phyloP scores from a whole-genome alignment of 208 protist genomes.

The Leishmania braziliensis region DNA sequence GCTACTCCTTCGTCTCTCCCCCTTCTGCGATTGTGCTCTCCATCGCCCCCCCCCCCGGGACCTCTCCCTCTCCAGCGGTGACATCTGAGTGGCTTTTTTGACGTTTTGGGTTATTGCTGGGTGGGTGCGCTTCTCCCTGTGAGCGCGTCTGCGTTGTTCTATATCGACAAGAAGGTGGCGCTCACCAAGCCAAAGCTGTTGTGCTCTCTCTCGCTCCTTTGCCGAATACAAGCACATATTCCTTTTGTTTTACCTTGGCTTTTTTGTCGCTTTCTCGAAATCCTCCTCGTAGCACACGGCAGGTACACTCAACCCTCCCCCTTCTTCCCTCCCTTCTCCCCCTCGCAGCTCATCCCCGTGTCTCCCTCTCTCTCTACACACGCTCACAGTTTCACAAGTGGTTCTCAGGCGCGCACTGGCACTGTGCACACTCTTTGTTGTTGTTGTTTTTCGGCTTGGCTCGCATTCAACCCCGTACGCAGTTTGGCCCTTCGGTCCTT shows the following conservation, averaged over 20 bases:
- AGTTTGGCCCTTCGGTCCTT: too few species aligned
- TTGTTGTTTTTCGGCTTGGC: constrained; percentile 27
- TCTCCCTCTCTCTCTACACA: not conserved
- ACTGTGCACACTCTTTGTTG: constrained; percentile 4
- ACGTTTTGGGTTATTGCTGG: not conserved
- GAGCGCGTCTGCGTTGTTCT: not conserved
- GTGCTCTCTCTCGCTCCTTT: not conserved
- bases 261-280: constrained; percentile 5
- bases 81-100: too few species aligned
- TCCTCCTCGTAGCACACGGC: not conserved
- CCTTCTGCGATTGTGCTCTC: not conserved
- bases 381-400: too few species aligned
- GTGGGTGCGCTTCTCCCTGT: not conserved
- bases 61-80: not conserved
- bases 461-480: too few species aligned
- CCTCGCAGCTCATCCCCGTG: not conserved
- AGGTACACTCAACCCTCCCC: not conserved
- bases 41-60: not conserved
- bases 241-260: constrained; percentile 6
- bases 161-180: not conserved
- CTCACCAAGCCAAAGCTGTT: not conserved
- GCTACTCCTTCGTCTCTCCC: not conserved
- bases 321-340: not conserved
- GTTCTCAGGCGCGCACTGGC: not conserved
- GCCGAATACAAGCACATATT: constrained; percentile 5